These are phyloP conservation scores for Neurospora tetrasperma DNA, from an alignment of 495 filamentous ascomycete genomes.

Conservation along the genomic window DNA sequence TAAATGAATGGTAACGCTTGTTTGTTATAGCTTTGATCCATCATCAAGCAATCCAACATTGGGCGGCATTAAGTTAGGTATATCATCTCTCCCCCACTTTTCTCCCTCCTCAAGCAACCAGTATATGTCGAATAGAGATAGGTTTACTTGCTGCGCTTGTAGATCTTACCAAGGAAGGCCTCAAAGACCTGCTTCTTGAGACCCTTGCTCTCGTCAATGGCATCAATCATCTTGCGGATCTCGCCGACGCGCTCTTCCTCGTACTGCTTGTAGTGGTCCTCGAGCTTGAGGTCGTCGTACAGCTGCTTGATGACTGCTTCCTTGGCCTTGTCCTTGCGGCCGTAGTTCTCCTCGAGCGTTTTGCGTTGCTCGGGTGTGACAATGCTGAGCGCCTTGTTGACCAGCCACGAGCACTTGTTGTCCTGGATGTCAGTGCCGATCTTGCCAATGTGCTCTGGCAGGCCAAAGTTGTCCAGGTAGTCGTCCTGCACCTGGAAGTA, in stretches of 20 bases:
- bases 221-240: conserved; percentile 60
- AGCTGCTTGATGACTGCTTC: conserved; percentile 81
- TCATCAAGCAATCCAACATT: neutral
- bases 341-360: conserved; percentile 76
- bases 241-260: conserved; percentile 75
- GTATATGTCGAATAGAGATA: too few species aligned
- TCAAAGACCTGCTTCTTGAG: conserved; percentile 87
- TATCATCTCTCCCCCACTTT: neutral
- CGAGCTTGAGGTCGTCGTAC: conserved; percentile 72
- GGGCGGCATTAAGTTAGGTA: neutral
- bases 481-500: conserved; percentile 99
- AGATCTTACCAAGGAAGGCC: conserved; percentile 87
- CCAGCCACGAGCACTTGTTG: conserved; percentile 97
- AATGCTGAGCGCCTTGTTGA: conserved; percentile 81
- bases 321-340: conserved; percentile 68
- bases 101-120: neutral
- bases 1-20: neutral
- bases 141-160: conserved; percentile 81
- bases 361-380: conserved; percentile 73
- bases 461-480: conserved; percentile 94
- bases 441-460: conserved; percentile 86
- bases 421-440: conserved; percentile 98
- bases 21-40: neutral
- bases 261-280: conserved; percentile 73
- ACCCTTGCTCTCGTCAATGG: conserved; percentile 74